These are phyloP conservation scores for Monilinia vaccinii-corymbosi DNA, from an alignment of 2,329 filamentous ascomycete genomes.

Conservation along the genomic window DNA sequence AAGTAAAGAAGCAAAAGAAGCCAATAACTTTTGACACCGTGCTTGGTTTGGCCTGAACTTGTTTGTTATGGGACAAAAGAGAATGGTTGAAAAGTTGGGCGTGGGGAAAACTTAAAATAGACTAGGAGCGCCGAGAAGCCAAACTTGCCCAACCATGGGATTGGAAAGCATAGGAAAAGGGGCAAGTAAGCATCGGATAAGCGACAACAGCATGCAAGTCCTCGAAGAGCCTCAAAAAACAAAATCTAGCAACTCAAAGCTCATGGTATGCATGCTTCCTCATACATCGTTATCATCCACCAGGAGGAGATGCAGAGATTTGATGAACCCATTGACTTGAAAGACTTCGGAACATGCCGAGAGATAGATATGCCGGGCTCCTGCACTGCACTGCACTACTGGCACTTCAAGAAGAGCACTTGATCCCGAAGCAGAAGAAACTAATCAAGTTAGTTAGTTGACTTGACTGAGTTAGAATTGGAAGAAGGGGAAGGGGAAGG, in stretches of 20 bases:
- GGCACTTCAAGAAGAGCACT: not conserved
- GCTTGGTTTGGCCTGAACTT: not conserved
- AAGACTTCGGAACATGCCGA: not conserved
- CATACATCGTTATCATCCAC: not conserved
- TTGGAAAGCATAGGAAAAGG: not conserved
- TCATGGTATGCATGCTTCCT: not conserved
- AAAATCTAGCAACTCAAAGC: not conserved
- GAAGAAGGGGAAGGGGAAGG: not conserved
- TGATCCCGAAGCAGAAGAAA: not conserved
- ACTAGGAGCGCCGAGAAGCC: not conserved
- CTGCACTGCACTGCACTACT: no score
- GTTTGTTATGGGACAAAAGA: not conserved
- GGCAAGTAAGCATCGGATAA: not conserved
- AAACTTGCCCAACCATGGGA: not conserved
- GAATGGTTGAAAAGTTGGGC: not conserved
- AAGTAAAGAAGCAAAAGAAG: not conserved
- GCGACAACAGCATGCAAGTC: not conserved
- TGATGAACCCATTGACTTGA: not conserved
- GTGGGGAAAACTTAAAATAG: not conserved
- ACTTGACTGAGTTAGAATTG: not conserved
- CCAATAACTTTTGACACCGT: not conserved
- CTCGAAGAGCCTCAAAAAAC: not conserved
- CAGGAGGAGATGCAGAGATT: not conserved
- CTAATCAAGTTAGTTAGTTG: not conserved
- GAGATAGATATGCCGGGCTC: not conserved